Evolutionary conservation across 208 protist species (phyloP), one percentile per base, ranked within the genome.

Genomic region (Leptomonas seymouri): DNA sequence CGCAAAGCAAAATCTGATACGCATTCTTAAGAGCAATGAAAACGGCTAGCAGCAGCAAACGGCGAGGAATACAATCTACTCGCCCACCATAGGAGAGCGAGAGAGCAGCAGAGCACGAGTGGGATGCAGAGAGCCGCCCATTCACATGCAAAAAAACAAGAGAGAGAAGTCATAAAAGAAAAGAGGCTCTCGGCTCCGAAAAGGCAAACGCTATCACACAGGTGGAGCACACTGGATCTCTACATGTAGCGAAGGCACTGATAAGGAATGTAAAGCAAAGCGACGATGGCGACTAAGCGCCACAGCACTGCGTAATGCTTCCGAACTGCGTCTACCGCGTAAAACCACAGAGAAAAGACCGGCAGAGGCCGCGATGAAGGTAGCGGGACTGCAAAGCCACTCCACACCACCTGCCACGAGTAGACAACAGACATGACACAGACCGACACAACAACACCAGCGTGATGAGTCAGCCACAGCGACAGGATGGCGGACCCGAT

Each of bases 391-490:
- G 82, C 65, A 49, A 81, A 68, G 57, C 82, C 78, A 57, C 75
- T 71, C 79, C 85, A 76, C 28, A 85, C 65, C 30, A 91, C 74
- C 62, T 89, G 80, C 64, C 69, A 82, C 39, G 79, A 85, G 75
- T 82, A 91, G 16, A 89, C 12, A 23, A 87, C 79, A 3, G 81
- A 91, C 55, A 76, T 74, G 50, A 56, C 58, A 42, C 78, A 74
- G 45, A 87, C 74, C 34, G 86, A 76, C 39, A 80, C 75, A 2
- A 85, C 45, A 7, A 81, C 62, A 23, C 75, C 75, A 0, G 72
- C 46, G 34, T 45, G 56, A 41, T 64, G 67, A 0, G 74, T 71
- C 39, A 89, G 64, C 28, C 54, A 56, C 42, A 61, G 44, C 11
- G 83, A 79, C 36, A 91, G 54, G 28, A 83, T 28, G 9, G 77